Evolutionary conservation across 768 basidiomycete species (phyloP), one percentile per base, ranked within the genome.

Genomic region (Termitomyces sp.): DNA sequence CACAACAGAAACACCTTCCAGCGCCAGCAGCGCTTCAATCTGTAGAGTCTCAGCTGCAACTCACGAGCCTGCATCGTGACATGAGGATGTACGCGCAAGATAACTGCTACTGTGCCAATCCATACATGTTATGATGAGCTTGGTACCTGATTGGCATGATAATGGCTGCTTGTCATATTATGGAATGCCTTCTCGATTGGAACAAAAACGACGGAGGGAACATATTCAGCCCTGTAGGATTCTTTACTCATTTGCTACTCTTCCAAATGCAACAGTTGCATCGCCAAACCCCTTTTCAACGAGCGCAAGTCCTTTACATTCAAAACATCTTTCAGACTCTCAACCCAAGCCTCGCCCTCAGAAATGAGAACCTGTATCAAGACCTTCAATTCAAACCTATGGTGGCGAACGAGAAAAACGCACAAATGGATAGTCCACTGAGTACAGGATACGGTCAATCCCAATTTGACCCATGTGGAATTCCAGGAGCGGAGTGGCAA

Each of bases 391-490:
- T 46, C n/a, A 14, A 22, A 14, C 20, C 26, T 6, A n/a, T 8
- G 20, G 6, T 20, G 32, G 1, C 32, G 24, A 40, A 12, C n/a
- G 26, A 30, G 14, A 9, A n/a, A 18, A 14, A 58, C 70, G 56
- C 45, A 75, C 71, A 56, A 67, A 73, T 1, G 70, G 71, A 61
- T 73, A 75, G 53, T 73, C 71, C 42, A 76, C 70, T 7, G 77
- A 78, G 59, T 72, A 76, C 69, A 78, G 58, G 14, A 78, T 77
- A 26, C 70, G 66, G 56, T 73, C 67, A 22, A 77, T 57, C 13
- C 75, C 77, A 58, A 78, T 76, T 56, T 75, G 66, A n/a, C 64
- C 55, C 20, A 67, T 70, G 54, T 78, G 76, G 57, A 77, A 76
- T 40, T 74, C 53, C 13, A 77, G 65, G 9, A 78, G 69, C 22